A percentile compares a stretch with the other conserved stretches of the same genome.
Conservation (phyloP, 495 filamentous ascomycete genomes). For the Paragyromitra xinjiangensis region DNA sequence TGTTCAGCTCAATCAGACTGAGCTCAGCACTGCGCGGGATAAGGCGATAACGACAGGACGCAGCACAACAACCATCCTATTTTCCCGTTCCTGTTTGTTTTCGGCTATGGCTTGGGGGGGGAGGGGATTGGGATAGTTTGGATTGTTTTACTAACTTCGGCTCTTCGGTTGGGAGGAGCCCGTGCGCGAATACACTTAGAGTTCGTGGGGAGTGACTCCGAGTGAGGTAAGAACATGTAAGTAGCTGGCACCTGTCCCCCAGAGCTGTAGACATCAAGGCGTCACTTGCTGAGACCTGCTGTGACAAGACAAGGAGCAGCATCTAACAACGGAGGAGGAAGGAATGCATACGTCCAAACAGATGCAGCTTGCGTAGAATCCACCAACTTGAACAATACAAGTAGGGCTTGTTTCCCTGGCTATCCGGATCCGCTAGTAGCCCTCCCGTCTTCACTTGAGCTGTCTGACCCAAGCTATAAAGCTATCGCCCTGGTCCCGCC, state of each 20-base stretch:
- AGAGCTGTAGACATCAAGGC: constrained; percentile 6
- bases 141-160: constrained; percentile 23
- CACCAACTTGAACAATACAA: constrained; percentile 40
- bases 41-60: constrained; percentile 43
- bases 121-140: constrained; percentile 20
- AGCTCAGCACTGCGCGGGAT: constrained; percentile 31
- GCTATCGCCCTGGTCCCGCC: constrained; percentile 33
- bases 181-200: constrained; percentile 6
- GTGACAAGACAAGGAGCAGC: constrained; percentile 35
- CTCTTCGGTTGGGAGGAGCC: constrained; percentile 35
- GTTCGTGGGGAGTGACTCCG: background rate
- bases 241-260: constrained; percentile 9
- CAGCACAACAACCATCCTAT: constrained; percentile 26
- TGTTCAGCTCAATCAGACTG: constrained; percentile 7
- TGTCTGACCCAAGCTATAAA: constrained; percentile 40
- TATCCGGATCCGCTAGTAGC: constrained; percentile 39
- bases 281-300: constrained; percentile 23
- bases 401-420: constrained; percentile 20
- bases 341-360: constrained; percentile 8
- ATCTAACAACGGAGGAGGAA: constrained; percentile 5
- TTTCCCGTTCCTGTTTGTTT: constrained; percentile 42
- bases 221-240: constrained; percentile 1
- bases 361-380: constrained; percentile 33
- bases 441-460: constrained; percentile 6
- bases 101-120: background rate